Conservation (phyloP, 2,329 filamentous ascomycete species). For the Hypoxylon sp. region DNA sequence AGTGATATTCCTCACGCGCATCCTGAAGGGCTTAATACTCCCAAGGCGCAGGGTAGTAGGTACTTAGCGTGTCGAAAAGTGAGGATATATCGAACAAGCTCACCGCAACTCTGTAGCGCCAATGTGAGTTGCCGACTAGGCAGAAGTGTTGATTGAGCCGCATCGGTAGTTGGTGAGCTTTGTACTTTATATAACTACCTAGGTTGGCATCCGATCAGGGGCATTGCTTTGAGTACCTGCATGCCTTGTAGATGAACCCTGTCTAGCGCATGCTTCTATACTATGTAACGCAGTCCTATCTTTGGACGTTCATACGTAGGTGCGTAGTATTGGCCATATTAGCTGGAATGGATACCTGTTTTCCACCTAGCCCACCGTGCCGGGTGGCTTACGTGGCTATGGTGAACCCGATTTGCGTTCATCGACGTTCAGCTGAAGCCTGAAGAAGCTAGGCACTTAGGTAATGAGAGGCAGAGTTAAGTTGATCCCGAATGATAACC, state of each 20-base stretch:
- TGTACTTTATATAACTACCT: slow-evolving; percentile 21
- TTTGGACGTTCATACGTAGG: background rate
- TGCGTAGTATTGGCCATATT: background rate
- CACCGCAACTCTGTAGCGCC: background rate
- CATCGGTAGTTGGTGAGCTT: slow-evolving; percentile 27
- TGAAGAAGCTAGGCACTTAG: slow-evolving; percentile 2
- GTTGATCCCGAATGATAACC: background rate
- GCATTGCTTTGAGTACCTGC: background rate
- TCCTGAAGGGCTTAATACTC: slow-evolving; percentile 3
- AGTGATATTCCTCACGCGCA: slow-evolving; percentile 13
- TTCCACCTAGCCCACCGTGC: slow-evolving; percentile 1
- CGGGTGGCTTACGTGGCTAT: background rate
- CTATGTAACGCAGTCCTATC: background rate
- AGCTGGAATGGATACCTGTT: background rate
- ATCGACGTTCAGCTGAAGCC: slow-evolving; percentile 12
- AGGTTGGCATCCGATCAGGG: background rate
- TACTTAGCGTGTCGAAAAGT: background rate
- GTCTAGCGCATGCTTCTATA: background rate
- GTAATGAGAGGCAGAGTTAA: background rate
- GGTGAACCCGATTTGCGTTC: slow-evolving; percentile 13
- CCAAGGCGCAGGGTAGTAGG: no score
- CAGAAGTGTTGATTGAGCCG: slow-evolving; percentile 17
- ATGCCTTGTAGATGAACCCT: background rate
- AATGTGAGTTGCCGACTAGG: slow-evolving; percentile 8
- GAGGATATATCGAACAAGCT: slow-evolving; percentile 1